These are phyloP conservation scores for Ceriops tagal DNA, from an alignment of 345 rosid genomes.

Conservation along the genomic window DNA sequence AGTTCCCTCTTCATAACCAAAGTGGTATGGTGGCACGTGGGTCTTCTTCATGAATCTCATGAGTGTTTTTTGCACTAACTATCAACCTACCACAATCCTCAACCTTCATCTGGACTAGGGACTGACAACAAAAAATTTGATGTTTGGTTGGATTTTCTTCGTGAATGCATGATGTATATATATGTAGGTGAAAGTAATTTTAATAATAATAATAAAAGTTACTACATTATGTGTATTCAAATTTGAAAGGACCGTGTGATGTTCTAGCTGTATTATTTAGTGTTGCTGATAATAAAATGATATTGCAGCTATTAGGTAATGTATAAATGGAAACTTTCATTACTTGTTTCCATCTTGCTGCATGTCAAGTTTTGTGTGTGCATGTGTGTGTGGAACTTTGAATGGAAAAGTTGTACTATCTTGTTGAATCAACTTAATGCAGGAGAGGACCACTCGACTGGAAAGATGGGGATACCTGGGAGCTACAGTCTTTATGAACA, in stretches of 20 bases:
- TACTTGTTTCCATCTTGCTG: neutral
- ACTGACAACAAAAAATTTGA: too few species aligned
- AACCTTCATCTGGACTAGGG: too few species aligned
- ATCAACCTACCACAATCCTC: too few species aligned
- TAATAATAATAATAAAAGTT: too few species aligned
- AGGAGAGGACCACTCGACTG: slow-evolving; percentile 67
- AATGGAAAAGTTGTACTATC: neutral
- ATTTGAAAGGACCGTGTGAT: too few species aligned
- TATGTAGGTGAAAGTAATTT: too few species aligned
- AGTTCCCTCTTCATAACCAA: neutral
- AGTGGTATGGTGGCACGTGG: neutral
- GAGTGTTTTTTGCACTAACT: too few species aligned
- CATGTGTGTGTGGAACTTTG: neutral
- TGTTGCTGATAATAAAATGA: neutral
- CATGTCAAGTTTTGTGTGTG: neutral
- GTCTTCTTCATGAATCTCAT: too few species aligned
- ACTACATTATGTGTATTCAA: too few species aligned
- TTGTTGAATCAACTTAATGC: slow-evolving; percentile 19
- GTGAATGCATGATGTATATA: too few species aligned
- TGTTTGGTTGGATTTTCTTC: too few species aligned
- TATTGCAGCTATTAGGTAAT: neutral
- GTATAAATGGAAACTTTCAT: neutral
- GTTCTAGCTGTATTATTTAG: too few species aligned
- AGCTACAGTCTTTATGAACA: slow-evolving; percentile 60
- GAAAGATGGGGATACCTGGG: slow-evolving; percentile 69